Base-by-base conservation (phyloP, 805 yeast genomes). In the Myxozyma melibiosi region DNA sequence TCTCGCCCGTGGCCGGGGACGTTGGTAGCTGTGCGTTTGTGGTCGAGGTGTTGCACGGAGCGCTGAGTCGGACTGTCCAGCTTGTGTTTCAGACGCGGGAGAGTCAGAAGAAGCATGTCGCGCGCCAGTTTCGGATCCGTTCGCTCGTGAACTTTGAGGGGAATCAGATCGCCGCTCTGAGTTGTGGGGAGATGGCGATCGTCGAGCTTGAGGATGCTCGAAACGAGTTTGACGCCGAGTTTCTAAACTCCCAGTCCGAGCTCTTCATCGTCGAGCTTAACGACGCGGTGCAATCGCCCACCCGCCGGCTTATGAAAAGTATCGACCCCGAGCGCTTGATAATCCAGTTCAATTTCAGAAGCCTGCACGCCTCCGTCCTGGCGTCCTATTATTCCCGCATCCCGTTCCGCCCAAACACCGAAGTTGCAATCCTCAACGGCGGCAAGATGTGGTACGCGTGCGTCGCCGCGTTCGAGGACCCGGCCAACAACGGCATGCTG, bases 381-480 rank as follows among this genome's bases (percentile, higher is more conserved):
- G n/a, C n/a, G n/a, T n/a, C n/a, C n/a, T n/a, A n/a, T n/a, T n/a
- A n/a, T n/a, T n/a, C n/a, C n/a, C n/a, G n/a, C 14, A 43, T 43
- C 8, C 35, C 47, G 22, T 30, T 43, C 14, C 2, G 18, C 14
- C 14, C 14, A 5, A 43, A 28, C 14, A 4, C 35, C n/a, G 27
- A 30, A 2, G 47, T 28, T 3, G 5, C 16, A 8, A 6, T 43
- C n/a, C 4, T 28, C 14, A 7, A 24, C 6, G 47, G 30, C 18
- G 47, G 37, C 16, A 43, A 18, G 30, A 43, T 35, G 33, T 47
- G 42, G 35, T 27, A 47, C 16, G 43, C 39, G 20, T 25, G 18
- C 14, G 35, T 27, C 16, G 28, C 22, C 22, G 11, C 39, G 28
- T n/a, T 37, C n/a, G 43, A 27, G 33, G 34, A 38, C 37, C 51